phyloP scores from a whole-genome alignment of 2,329 filamentous ascomycete species.

The Didymella keratinophila region DNA sequence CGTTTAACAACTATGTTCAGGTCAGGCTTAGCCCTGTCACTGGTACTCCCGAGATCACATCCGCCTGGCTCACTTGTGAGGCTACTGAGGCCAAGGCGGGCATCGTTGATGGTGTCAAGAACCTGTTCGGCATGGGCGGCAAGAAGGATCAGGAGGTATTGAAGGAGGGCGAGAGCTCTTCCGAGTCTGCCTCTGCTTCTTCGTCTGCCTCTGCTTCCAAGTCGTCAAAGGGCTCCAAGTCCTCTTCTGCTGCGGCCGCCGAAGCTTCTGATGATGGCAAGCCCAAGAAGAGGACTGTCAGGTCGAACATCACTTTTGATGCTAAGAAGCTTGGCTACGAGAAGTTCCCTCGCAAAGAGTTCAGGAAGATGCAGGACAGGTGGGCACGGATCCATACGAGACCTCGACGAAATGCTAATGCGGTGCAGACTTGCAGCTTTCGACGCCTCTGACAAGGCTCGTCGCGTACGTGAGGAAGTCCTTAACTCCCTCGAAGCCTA shows the following conservation, averaged over 20 bases:
- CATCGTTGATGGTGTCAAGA: constrained; percentile 93
- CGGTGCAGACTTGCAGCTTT: constrained; percentile 77
- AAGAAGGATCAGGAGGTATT: constrained; percentile 82
- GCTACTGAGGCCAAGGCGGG: constrained; percentile 79
- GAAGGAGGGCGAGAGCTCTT: constrained; percentile 59
- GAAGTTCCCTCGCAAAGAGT: constrained; percentile 67
- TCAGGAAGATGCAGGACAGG: constrained; percentile 67
- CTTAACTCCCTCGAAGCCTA: constrained; percentile 93
- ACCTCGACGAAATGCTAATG: constrained; percentile 22
- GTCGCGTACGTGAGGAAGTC: constrained; percentile 80
- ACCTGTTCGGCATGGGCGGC: constrained; percentile 91
- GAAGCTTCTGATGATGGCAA: constrained; percentile 57
- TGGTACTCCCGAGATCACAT: constrained; percentile 80
- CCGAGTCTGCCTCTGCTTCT: constrained; percentile 55
- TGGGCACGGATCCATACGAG: constrained; percentile 23
- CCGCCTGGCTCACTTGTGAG: constrained; percentile 85
- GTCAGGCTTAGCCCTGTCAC: constrained; percentile 75
- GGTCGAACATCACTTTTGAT: constrained; percentile 60
- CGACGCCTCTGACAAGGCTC: constrained; percentile 81
- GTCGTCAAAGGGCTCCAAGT: constrained; percentile 52
- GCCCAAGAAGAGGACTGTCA: constrained; percentile 61
- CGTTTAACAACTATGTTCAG: constrained; percentile 81
- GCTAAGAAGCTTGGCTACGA: constrained; percentile 58
- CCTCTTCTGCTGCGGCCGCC: constrained; percentile 55
- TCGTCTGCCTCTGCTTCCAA: constrained; percentile 46